A percentile compares a stretch with the other conserved stretches of the same genome.
Evolutionary conservation across 2,329 filamentous ascomycete species (phyloP).

Genomic region (Verticillium alfalfae): DNA sequence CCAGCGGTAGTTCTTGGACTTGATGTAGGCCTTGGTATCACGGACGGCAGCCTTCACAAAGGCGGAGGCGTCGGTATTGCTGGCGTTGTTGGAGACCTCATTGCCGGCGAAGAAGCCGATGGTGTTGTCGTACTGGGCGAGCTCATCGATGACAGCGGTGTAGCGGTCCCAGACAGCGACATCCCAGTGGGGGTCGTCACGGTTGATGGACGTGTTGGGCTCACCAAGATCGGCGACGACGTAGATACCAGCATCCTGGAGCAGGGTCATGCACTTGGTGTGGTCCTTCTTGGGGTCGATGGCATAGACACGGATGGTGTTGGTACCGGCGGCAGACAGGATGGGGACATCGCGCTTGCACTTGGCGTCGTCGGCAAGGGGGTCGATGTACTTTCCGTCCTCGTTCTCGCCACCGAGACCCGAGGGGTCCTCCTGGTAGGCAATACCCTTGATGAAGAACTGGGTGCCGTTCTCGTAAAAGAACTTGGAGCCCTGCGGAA

Average conservation of each 20-base stretch:
- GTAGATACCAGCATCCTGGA: conserved; percentile 86
- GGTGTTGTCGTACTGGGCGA: conserved; percentile 81
- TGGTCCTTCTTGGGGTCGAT: conserved; percentile 78
- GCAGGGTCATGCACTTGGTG: conserved; percentile 74
- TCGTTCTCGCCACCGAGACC: conserved; percentile 46
- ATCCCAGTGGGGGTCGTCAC: conserved; percentile 73
- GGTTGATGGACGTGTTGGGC: conserved; percentile 79
- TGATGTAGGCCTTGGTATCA: conserved; percentile 94
- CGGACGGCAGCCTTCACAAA: conserved; percentile 98
- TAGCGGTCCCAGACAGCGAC: conserved; percentile 74
- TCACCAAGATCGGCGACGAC: conserved; percentile 87
- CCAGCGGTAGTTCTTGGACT: conserved; percentile 66
- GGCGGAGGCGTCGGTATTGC: conserved; percentile 85
- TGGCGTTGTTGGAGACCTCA: conserved; percentile 84
- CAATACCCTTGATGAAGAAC: conserved; percentile 83
- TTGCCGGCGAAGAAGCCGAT: conserved; percentile 99
- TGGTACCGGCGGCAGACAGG: conserved; percentile 74
- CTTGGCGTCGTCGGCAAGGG: conserved; percentile 63
- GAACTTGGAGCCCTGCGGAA: conserved; percentile 67
- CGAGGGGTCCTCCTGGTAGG: conserved; percentile 80
- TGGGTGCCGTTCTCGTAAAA: conserved; percentile 72
- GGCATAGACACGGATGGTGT: conserved; percentile 92
- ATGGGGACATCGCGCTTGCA: conserved; percentile 86
- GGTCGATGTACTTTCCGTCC: conserved; percentile 65
- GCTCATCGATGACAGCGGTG: conserved; percentile 73